Evolutionary conservation across 169 alveolate genomes (phyloP).

Genomic region (Plasmodium billcollinsi): DNA sequence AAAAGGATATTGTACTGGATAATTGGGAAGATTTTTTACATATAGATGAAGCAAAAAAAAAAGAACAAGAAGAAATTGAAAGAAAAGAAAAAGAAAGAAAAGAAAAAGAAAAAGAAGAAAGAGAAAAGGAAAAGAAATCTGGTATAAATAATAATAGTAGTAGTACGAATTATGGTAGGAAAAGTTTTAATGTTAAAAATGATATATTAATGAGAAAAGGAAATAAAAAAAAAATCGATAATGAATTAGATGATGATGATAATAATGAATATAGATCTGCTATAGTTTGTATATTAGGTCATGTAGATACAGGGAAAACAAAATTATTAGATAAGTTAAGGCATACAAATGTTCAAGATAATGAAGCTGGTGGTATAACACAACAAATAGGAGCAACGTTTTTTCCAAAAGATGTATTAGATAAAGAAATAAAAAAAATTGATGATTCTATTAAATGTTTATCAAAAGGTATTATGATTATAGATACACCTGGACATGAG

Average conservation of each 20-base stretch:
- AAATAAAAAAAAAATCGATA: slow-evolving; percentile 18
- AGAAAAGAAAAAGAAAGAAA: slow-evolving; percentile 77
- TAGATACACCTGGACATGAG: slow-evolving; percentile 99
- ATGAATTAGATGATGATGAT: slow-evolving; percentile 69
- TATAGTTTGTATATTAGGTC: slow-evolving; percentile 98
- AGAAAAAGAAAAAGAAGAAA: slow-evolving; percentile 67
- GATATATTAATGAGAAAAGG: slow-evolving; percentile 64
- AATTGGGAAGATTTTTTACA: slow-evolving; percentile 43
- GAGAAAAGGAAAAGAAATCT: not conserved
- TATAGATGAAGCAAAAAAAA: slow-evolving; percentile 38
- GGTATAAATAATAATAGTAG: not conserved
- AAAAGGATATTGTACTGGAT: slow-evolving; percentile 61
- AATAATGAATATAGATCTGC: slow-evolving; percentile 94
- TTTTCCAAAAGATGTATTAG: slow-evolving; percentile 97
- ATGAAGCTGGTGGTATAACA: slow-evolving; percentile 99
- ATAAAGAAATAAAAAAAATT: slow-evolving; percentile 90
- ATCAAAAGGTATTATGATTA: slow-evolving; percentile 94
- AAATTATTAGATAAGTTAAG: slow-evolving; percentile 98
- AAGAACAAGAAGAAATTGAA: slow-evolving; percentile 54
- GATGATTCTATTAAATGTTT: slow-evolving; percentile 37
- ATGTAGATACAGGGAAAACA: slow-evolving; percentile 99
- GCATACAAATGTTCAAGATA: slow-evolving; percentile 98
- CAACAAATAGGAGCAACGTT: slow-evolving; percentile 99
- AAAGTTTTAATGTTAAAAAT: slow-evolving; percentile 9
- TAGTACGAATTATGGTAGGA: too few relatives aligned